Conservation (phyloP, 352 stramenopile species). For the Phytophthora meadii region DNA sequence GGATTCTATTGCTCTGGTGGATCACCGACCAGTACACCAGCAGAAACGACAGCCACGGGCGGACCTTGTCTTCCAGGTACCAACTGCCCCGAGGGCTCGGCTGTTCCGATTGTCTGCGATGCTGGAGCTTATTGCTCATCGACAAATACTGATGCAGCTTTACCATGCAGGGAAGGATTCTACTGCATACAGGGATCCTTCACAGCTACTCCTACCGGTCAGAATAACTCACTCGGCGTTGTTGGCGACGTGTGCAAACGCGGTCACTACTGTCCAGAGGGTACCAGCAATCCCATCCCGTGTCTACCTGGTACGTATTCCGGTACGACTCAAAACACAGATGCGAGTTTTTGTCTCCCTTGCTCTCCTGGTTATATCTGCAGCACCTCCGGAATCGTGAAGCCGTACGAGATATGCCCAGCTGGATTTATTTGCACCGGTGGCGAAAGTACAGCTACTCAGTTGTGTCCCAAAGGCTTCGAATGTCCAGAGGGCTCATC, state of each 20-base stretch:
- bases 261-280: constrained; percentile 82
- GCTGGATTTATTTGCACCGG: constrained; percentile 69
- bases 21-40: constrained; percentile 61
- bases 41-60: constrained; percentile 42
- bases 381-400: constrained; percentile 54
- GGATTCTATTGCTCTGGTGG: constrained; percentile 87
- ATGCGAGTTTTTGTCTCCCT: constrained; percentile 66
- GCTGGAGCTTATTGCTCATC: constrained; percentile 84
- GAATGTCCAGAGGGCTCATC: constrained; percentile 80
- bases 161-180: constrained; percentile 82
- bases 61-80: constrained; percentile 82
- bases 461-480: constrained; percentile 65
- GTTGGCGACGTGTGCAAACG: constrained; percentile 77
- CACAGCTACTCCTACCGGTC: constrained; percentile 71
- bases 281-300: constrained; percentile 82
- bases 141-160: constrained; percentile 70
- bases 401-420: constrained; percentile 56
- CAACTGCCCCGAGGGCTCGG: constrained; percentile 89
- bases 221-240: constrained; percentile 72
- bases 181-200: constrained; percentile 91
- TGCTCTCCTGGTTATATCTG: constrained; percentile 76
- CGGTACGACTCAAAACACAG: constrained; percentile 63
- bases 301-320: constrained; percentile 82
- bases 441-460: constrained; percentile 57
- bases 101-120: constrained; percentile 81